A percentile compares a stretch with the other conserved stretches of the same genome.
These are phyloP conservation scores for Trichophyton rubrum DNA, from an alignment of 2,329 filamentous ascomycete species.

Conservation along the genomic window DNA sequence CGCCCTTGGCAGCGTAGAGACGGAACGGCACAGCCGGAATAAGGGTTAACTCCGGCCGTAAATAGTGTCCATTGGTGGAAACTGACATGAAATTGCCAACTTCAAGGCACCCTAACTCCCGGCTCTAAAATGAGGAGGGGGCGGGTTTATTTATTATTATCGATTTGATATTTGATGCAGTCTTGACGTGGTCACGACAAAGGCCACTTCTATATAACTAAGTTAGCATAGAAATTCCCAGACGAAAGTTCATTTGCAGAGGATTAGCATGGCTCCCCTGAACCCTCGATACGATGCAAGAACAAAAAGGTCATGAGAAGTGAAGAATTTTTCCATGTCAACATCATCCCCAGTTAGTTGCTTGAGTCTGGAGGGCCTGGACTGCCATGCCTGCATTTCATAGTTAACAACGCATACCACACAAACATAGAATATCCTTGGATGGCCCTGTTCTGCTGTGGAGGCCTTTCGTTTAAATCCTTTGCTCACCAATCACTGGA, in stretches of 20 bases:
- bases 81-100: neutral
- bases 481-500: neutral
- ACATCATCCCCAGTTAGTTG: neutral
- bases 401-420: neutral
- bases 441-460: neutral
- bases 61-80: neutral
- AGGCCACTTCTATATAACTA: neutral
- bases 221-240: neutral
- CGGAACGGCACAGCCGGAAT: neutral
- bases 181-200: neutral
- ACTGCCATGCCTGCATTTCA: neutral
- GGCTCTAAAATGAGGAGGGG: neutral
- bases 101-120: neutral
- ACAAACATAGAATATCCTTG: neutral
- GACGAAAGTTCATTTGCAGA: no score
- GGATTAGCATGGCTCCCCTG: neutral
- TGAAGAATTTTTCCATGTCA: neutral
- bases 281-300: neutral
- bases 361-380: neutral
- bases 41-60: neutral
- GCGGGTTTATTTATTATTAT: neutral
- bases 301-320: neutral
- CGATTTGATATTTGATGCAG: neutral
- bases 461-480: neutral
- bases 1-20: neutral